Evolutionary conservation across 768 basidiomycete genomes (phyloP), one percentile per base, ranked within the genome.

Genomic region (Russula emetica): DNA sequence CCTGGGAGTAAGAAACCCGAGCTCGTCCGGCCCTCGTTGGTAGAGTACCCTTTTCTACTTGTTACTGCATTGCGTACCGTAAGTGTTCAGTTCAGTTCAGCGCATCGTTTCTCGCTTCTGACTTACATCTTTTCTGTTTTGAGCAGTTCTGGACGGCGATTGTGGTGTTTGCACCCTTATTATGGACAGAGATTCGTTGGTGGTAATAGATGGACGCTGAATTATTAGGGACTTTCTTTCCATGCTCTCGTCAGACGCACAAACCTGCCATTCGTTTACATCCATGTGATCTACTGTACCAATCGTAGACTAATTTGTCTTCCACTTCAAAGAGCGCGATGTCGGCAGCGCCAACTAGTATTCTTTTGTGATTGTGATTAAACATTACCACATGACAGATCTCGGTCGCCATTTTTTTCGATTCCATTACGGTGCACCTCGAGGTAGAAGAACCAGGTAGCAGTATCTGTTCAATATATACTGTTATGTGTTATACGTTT

Each of bases 131-230:
- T 20, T 57, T 52, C n/a, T 40, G 38, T 5, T 44, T 7, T 14
- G 45, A 13, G 18, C 71, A 94, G 90, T 89, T 98, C 73, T 95
- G 86, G 84, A 93, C 88, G 2, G 95, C 95, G 0, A 89, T 87
- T 63, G 74, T 93, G n/a, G 93, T 98, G 1, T 87, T 98, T 68
- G 78, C 90, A 10, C 95, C 95, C 0, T 78, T 96, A 32, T 74
- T 98, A 11, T 96, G 92, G 92, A 82, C 85, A 11, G 95, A 98
- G 74, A 79, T 95, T 34, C 78, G 85, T 32, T 90, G 87, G 86
- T 89, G 86, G 85, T 68, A 61, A 53, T 58, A 47, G 45, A 13
- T 11, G 8, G 56, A 57, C 6, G 20, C 20, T 26, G 18, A 24
- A 8, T 26, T 20, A 20, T 30, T 10, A n/a, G 13, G 5, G 6